Base-by-base conservation (phyloP, 2,329 filamentous ascomycete genomes). In the Parascedosporium putredinis region DNA sequence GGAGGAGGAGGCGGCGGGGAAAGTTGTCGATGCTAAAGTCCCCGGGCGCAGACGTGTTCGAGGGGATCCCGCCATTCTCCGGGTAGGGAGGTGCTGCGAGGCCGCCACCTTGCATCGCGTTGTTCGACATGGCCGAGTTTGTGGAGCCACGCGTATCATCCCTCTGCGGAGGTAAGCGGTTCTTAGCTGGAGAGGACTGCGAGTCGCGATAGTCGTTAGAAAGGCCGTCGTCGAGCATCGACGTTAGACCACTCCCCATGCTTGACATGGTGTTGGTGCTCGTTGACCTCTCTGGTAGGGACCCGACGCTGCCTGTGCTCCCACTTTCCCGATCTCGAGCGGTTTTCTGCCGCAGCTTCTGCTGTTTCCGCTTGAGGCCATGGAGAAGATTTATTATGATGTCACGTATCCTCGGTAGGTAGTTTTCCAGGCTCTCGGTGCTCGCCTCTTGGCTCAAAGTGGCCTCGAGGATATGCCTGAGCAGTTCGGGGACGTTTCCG, bases 301-400 rank as follows among this genome's bases (percentile, higher is more conserved):
- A 56, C 23, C 56, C 59, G 5, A 62, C 60, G 49, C 67, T 67
- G 5, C 65, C 66, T 10, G 49, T 48, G 14, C 31, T 44, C 42
- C 46, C 48, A 27, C 53, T 78, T 68, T 75, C 73, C 50, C 71
- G 75, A 9, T 83, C 79, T 51, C 75, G 71, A 3, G 71, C 65
- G 56, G 82, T 77, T 55, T 77, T 81, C 59, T 83, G 79, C 24
- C 81, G 72, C 59, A 98, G 68, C 59, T 89, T 88, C 61, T 95
- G 90, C 63, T 98, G 93, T 66, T 98, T 98, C 66, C 91, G 84
- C 72, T 98, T 98, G 55, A 98, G 70, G 2, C 93, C 93, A 64
- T 98, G 93, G 7, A 98, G 77, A 25, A 98, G 74, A 63, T 95
- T 96, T 66, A 98, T 97, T 62, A 98, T 98, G 60, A 98, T 98